Evolutionary conservation across 1,284 basidiomycete genomes (phyloP).

Genomic region (Puccinia brachypodii): DNA sequence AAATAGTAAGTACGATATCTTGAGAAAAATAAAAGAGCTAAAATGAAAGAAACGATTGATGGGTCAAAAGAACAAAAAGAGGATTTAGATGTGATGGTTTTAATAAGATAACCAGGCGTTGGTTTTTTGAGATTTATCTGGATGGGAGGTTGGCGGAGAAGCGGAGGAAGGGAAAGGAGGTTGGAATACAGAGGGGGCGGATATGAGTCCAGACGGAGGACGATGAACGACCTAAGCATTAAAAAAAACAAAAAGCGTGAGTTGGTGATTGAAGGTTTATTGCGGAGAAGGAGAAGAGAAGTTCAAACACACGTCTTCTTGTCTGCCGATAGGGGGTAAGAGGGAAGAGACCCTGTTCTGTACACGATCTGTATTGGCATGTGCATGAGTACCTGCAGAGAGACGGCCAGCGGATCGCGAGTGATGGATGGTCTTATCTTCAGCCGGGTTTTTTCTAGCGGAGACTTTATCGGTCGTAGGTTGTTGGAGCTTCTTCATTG

Average conservation of each 20-base stretch:
- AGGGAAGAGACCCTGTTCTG: not conserved
- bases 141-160: not conserved
- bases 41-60: not conserved
- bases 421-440: not conserved
- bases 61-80: not conserved
- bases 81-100: not conserved
- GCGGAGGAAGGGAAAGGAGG: not conserved
- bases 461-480: conserved; percentile 22
- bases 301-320: not conserved
- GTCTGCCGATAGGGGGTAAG: not conserved
- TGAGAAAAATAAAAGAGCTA: not conserved
- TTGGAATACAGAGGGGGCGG: not conserved
- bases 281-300: no score
- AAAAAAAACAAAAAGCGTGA: not conserved
- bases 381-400: not conserved
- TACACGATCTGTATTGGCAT: not conserved
- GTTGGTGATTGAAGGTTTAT: no score
- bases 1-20: not conserved
- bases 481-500: conserved; percentile 31
- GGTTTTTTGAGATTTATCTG: not conserved
- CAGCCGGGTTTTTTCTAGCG: not conserved
- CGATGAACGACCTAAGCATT: not conserved
- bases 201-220: not conserved
- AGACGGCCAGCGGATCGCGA: not conserved
- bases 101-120: not conserved